A percentile compares a stretch with the other conserved stretches of the same genome.
Conservation (phyloP, 768 basidiomycete genomes). For the Agrocybe pediades region DNA sequence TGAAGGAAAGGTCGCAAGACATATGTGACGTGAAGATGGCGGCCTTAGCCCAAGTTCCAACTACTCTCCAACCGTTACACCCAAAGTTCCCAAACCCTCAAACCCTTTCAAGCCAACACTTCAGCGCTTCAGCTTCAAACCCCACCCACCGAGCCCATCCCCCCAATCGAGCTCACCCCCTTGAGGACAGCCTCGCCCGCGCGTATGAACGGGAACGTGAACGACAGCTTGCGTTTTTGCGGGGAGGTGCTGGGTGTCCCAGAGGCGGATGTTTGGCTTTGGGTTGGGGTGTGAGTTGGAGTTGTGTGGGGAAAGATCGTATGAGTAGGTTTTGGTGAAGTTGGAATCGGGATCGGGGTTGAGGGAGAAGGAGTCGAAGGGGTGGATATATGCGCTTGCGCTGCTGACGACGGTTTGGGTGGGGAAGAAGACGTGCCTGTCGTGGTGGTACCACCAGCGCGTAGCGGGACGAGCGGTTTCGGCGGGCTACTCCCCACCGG, state of each 20-base stretch:
- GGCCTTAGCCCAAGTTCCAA: no score
- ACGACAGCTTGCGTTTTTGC: constrained; percentile 25
- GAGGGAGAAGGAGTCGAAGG: neutral
- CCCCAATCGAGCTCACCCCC: constrained; percentile 40
- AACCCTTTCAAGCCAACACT: neutral
- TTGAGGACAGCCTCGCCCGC: constrained; percentile 36
- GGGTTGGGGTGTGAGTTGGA: neutral
- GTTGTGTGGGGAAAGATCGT: neutral
- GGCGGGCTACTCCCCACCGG: neutral
- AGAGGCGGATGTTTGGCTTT: neutral
- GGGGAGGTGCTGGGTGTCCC: neutral
- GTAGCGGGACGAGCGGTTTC: neutral
- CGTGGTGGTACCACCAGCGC: neutral
- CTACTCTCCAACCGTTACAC: no score
- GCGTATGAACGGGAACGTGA: constrained; percentile 31
- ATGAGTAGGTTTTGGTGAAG: neutral
- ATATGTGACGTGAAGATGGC: no score
- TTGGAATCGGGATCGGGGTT: neutral
- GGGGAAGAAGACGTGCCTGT: neutral
- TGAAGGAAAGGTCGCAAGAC: no score
- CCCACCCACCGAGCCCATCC: constrained; percentile 8
- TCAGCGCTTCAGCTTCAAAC: neutral
- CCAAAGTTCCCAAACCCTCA: neutral
- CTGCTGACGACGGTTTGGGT: neutral
- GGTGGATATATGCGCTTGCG: neutral